Conservation (phyloP, 805 yeast genomes). For the Metschnikowia santaceciliae region DNA sequence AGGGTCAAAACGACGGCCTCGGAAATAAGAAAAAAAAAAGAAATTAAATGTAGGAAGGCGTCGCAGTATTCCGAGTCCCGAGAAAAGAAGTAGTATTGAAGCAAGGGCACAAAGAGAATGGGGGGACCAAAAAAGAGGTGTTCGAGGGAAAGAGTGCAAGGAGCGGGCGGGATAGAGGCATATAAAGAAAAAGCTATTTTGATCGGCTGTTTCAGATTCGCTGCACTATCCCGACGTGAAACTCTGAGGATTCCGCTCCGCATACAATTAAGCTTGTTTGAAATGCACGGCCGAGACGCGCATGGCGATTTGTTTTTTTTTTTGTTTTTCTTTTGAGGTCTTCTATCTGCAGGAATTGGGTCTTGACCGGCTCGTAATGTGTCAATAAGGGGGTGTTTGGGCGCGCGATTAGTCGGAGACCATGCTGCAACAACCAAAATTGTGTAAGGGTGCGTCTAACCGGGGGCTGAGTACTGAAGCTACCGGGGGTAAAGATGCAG, state of each 20-base stretch:
- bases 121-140: background rate
- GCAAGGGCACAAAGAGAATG: background rate
- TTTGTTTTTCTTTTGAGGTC: background rate
- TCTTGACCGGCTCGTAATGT: no score
- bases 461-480: no score
- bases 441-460: no score
- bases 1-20: background rate
- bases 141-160: background rate
- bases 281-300: conserved; percentile 5
- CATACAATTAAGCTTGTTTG: conserved; percentile 1
- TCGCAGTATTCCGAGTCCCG: background rate
- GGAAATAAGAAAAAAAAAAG: background rate
- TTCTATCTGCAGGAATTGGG: background rate
- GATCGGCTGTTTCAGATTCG: conserved; percentile 2
- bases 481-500: no score
- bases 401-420: background rate
- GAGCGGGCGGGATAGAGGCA: background rate
- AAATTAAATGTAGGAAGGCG: background rate
- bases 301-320: background rate
- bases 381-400: no score
- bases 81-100: background rate
- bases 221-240: background rate
- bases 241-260: conserved; percentile 2
- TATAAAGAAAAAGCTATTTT: background rate
- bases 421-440: no score